phyloP scores from a whole-genome alignment of 257 asterid species.

The Solanum bulbocastanum region DNA sequence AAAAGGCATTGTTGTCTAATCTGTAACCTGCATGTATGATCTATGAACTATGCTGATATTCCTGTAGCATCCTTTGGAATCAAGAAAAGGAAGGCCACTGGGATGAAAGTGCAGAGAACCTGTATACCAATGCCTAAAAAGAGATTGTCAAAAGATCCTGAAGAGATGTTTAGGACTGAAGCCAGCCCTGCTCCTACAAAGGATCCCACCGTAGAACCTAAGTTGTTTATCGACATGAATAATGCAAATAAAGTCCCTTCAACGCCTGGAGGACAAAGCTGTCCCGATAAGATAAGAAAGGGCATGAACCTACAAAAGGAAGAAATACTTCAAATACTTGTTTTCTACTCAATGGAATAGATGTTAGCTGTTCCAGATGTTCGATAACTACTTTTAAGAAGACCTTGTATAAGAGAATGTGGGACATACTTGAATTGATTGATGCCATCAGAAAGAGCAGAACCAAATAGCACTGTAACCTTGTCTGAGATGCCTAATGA shows the following conservation, averaged over 20 bases:
- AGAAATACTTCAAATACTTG: background rate
- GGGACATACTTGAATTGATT: conserved; percentile 84
- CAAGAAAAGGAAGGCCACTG: conserved; percentile 53
- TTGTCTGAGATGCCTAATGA: conserved; percentile 69
- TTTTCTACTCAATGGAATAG: background rate
- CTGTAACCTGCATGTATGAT: background rate
- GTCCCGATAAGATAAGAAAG: conserved; percentile 87
- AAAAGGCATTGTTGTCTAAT: background rate
- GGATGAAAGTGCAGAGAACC: conserved; percentile 56
- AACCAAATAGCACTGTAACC: conserved; percentile 66
- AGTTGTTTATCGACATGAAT: conserved; percentile 88
- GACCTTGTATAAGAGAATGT: background rate
- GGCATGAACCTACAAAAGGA: conserved; percentile 80
- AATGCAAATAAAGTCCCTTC: conserved; percentile 93
- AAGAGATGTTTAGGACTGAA: conserved; percentile 65
- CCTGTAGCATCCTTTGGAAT: conserved; percentile 91
- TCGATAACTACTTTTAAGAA: background rate
- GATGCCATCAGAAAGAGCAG: conserved; percentile 84
- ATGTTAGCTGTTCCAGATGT: background rate
- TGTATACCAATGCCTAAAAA: conserved; percentile 50
- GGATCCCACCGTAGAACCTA: conserved; percentile 70
- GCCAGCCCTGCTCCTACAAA: conserved; percentile 83
- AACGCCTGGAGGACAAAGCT: conserved; percentile 92
- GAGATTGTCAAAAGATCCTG: conserved; percentile 78
- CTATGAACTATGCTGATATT: conserved; percentile 46